Percentiles rank a stretch among this genome's conserved stretches.
Conservation (phyloP, 148 eudicot genomes). For the Heliosperma pusillum region DNA sequence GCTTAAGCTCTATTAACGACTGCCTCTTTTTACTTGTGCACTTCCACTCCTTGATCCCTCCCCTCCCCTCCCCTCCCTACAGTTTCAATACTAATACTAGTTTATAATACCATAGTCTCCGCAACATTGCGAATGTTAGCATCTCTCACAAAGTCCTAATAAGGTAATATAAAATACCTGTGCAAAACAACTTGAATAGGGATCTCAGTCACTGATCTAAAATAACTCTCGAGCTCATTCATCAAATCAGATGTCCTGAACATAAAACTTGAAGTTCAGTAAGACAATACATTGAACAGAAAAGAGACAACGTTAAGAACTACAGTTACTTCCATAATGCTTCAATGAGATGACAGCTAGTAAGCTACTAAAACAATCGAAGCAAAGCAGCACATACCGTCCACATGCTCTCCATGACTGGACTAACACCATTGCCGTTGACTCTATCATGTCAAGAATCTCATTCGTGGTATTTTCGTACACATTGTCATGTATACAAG, state of each 20-base stretch:
- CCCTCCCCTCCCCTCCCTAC: not conserved
- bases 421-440: conserved; percentile 80
- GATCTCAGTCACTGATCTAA: conserved; percentile 55
- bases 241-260: conserved; percentile 64
- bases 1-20: too few species aligned
- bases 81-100: not conserved
- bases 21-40: not conserved
- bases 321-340: too few species aligned
- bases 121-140: not conserved
- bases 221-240: conserved; percentile 46
- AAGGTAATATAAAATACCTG: conserved; percentile 41
- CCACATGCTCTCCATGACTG: conserved; percentile 61
- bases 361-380: not conserved
- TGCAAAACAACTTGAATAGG: conserved; percentile 79
- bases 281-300: not conserved
- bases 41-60: not conserved
- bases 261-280: not conserved
- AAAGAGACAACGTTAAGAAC: not conserved
- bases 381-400: conserved; percentile 34
- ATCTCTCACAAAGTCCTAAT: not conserved
- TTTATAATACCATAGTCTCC: not conserved
- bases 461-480: conserved; percentile 20
- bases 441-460: conserved; percentile 59
- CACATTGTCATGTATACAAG: conserved; percentile 30
- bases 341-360: not conserved